Conservation (phyloP, 768 basidiomycete species). For the Suillus plorans region DNA sequence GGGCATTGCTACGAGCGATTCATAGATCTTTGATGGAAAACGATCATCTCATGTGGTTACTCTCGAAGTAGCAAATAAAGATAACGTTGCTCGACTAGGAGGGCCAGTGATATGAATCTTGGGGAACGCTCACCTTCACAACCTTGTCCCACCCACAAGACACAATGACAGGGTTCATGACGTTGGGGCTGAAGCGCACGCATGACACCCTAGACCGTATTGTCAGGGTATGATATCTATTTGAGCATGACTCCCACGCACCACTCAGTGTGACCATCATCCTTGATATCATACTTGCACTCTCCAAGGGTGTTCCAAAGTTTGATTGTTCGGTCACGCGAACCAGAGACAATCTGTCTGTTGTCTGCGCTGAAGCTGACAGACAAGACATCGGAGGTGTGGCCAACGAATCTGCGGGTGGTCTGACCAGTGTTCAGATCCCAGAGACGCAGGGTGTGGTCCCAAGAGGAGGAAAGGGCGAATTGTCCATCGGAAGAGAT, state of each 20-base stretch:
- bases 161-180: conserved; percentile 96
- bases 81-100: conserved; percentile 26
- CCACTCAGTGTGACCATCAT: conserved; percentile 98
- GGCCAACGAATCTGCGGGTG: conserved; percentile 96
- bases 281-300: conserved; percentile 99
- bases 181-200: conserved; percentile 98
- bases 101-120: conserved; percentile 2
- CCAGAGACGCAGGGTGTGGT: conserved; percentile 99
- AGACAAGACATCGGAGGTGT: conserved; percentile 96
- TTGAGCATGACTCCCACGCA: conserved; percentile 16
- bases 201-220: conserved; percentile 81
- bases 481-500: conserved; percentile 99
- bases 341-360: conserved; percentile 98
- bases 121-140: conserved; percentile 77
- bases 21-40: conserved; percentile 83
- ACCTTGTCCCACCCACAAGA: conserved; percentile 99
- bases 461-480: conserved; percentile 98
- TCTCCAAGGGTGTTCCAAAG: conserved; percentile 99
- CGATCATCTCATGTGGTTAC: conserved; percentile 63
- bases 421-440: conserved; percentile 97
- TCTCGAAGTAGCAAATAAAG: conserved; percentile 93
- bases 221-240: neutral
- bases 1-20: conserved; percentile 28
- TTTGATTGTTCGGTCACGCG: conserved; percentile 96
- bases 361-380: conserved; percentile 99